Evolutionary conservation across 2,329 filamentous ascomycete species (phyloP), one percentile per base, ranked within the genome.

Genomic region (Fusarium floridanum): DNA sequence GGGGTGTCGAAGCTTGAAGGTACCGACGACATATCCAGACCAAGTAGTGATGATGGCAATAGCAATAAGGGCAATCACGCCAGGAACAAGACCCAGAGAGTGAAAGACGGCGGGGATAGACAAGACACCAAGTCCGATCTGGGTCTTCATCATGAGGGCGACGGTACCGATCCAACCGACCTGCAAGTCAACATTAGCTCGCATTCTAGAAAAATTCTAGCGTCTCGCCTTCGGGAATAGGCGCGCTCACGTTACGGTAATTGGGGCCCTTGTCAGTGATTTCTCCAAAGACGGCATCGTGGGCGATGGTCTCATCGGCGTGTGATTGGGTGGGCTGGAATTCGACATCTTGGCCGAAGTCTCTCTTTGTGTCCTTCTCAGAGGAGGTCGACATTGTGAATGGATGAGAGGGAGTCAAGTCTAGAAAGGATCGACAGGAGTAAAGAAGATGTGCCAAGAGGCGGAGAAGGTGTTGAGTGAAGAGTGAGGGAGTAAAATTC

Each of bases 1-100:
- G 3, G 83, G 84, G 73, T 89, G 87, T 20, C 80, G 79, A 27
- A 86, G 72, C 75, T 89, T 89, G 81, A 89, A 89, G n/a, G 80
- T 76, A 16, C 85, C 86, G 12, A 87, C 81, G 16, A 86, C 85
- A 68, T 85, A 86, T 63, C 83, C 81, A 4, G 85, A 86, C 86
- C 86, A 87, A 2, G 83, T 86, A 20, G 55, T 39, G 20, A 59
- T 37, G 12, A 24, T 22, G n/a, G 55, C 32, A 8, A 59, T 37
- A 2, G 55, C 32, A 17, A 36, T 37, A 20, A 59, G 32, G 34
- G 20, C 22, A 20, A 59, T 27, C 8, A 59, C 6, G 6, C 55
- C 55, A 11, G 55, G 55, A 1, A 37, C 22, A 11, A 59, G 34
- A 17, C 55, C 55, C 7, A 59, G 34, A n/a, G 55, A 24, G 22